Base-by-base conservation (phyloP, 2,329 filamentous ascomycete species). In the Leptographium lundbergii region DNA sequence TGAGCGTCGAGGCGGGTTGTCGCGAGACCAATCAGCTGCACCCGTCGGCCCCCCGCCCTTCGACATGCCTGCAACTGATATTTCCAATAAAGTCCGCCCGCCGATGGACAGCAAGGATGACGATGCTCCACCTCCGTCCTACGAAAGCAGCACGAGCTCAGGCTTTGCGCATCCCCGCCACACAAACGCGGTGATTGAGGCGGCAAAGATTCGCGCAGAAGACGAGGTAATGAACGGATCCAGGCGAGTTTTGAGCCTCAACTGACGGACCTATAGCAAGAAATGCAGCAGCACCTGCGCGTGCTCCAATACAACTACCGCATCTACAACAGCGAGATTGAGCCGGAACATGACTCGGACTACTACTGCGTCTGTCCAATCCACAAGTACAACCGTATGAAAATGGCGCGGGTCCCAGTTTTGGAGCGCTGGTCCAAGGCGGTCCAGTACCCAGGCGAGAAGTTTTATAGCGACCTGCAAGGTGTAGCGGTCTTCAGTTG, bases 291-390 rank as follows among this genome's bases (percentile, higher is more conserved):
- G 52, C 47, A 64, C 24, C 66, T 77, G 4, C 73, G 74, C 58
- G 67, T 54, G n/a, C 61, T 77, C 4, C 75, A 77, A 58, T 66
- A 66, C 14, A 58, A 66, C 39, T 71, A 71, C 63, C 58, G 63
- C 14, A 75, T 77, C 50, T 77, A 72, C 66, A 77, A 77, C 61
- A 67, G 66, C 55, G 75, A 77, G 56, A 72, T 77, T 50, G 75
- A 77, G 62, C 75, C 75, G 11, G 74, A 77, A 58, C 74, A 77
- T 61, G 73, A 76, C 10, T 65, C 66, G 13, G 71, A 74, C 6
- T 69, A 68, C 59, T 67, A 65, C 32, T 77, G 75, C 62, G 58
- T 58, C 47, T 77, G 75, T 60, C 59, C 66, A 1, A 71, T 77
- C 52, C 74, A 75, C 60, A 61, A 67, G 27, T 77, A 75, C 61